These are phyloP conservation scores for Chaetomiaceae sp. DNA, from an alignment of 2,329 filamentous ascomycete species.

Conservation along the genomic window DNA sequence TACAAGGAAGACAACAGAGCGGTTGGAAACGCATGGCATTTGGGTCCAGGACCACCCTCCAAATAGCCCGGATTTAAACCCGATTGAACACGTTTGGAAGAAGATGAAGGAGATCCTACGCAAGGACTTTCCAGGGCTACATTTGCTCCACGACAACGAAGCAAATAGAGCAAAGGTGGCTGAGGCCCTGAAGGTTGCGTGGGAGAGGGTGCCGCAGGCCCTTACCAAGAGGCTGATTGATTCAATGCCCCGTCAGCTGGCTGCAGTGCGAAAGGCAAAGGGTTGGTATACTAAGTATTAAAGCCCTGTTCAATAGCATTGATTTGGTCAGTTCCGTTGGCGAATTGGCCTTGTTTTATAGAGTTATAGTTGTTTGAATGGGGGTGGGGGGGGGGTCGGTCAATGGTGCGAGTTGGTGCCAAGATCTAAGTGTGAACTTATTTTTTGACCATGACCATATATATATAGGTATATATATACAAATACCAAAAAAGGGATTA, in stretches of 20 bases:
- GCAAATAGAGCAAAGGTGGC: background rate
- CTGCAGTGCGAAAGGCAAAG: background rate
- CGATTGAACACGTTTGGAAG: slow-evolving; percentile 1
- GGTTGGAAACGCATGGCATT: background rate
- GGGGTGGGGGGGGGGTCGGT: background rate
- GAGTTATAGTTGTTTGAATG: background rate
- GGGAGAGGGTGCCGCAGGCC: background rate
- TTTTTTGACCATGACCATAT: too few species aligned
- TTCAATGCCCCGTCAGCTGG: background rate
- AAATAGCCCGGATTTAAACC: slow-evolving; percentile 8
- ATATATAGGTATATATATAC: too few species aligned
- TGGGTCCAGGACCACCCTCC: background rate
- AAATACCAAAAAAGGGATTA: too few species aligned
- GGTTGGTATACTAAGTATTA: background rate
- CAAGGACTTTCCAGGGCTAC: background rate
- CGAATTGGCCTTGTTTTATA: background rate
- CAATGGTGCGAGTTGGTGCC: too few species aligned
- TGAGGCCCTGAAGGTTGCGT: background rate
- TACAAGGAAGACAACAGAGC: background rate
- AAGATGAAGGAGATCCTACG: slow-evolving; percentile 2
- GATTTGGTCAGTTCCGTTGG: background rate
- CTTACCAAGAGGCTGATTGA: background rate
- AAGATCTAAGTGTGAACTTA: too few species aligned
- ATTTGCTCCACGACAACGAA: background rate
- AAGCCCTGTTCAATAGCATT: background rate